Evolutionary conservation across 2,329 filamentous ascomycete species (phyloP).

Genomic region (Aspergillus piperis): DNA sequence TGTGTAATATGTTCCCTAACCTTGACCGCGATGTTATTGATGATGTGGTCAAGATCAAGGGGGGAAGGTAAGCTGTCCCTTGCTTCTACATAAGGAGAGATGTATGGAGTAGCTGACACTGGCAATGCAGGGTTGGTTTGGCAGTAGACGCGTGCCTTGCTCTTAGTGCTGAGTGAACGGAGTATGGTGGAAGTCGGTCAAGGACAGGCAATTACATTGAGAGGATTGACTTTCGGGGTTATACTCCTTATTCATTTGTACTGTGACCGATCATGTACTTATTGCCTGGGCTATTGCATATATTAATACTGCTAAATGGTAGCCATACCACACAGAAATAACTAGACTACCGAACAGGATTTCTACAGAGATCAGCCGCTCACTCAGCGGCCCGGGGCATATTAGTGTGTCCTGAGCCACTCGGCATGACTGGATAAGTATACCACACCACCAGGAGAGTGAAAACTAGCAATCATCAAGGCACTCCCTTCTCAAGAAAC

Average conservation of each 20-base stretch:
- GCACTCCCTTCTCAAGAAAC: not conserved
- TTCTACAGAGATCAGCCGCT: too few relatives aligned
- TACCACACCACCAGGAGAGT: too few relatives aligned
- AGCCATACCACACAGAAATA: not conserved
- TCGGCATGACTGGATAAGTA: too few relatives aligned
- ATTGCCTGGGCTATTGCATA: conserved; percentile 7
- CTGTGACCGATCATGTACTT: conserved; percentile 8
- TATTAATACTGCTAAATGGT: not conserved
- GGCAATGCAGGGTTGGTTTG: conserved; percentile 65
- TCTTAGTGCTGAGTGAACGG: conserved; percentile 52
- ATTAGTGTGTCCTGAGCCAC: too few relatives aligned
- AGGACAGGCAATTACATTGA: not conserved
- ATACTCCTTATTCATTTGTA: not conserved
- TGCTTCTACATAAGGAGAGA: not conserved
- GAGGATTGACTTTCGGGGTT: not conserved
- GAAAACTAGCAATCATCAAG: not conserved
- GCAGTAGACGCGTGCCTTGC: conserved; percentile 86
- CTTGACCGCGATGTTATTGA: conserved; percentile 92
- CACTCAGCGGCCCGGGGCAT: too few relatives aligned
- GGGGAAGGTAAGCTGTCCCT: conserved; percentile 71
- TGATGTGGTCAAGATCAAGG: conserved; percentile 93
- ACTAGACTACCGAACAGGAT: too few relatives aligned
- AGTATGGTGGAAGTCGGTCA: not conserved
- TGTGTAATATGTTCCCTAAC: conserved; percentile 95
- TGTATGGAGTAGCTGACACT: conserved; percentile 14